Evolutionary conservation across 345 rosid species (phyloP), one percentile per base, ranked within the genome.

Genomic region (Hibiscus mutabilis): DNA sequence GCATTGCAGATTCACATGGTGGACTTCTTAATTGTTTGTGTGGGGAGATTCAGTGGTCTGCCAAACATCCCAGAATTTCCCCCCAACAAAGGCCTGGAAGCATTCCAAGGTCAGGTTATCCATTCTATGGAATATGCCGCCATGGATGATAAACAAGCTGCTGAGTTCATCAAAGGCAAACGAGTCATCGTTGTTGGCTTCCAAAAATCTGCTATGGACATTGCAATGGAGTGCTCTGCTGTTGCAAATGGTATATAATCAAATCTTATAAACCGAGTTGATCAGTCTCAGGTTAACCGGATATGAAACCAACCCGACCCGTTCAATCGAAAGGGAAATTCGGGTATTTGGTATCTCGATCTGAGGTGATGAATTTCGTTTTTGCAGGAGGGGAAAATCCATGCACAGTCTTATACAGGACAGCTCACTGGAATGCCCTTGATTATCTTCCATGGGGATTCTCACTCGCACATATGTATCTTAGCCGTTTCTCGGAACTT

Each of bases 401-500:
- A 6, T 81, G 90, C 51, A 76, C 73, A 15, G 70, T 82, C 1
- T 33, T 86, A 44, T 84, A 76, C 75, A 79, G 52, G 40, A 82
- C 71, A 9, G 80, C 69, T 22, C 86, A 79, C 22, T 84, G 90
- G 90, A 61, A 61, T 18, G 75, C 82, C 27, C 87, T 83, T 2
- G 77, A 82, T 22, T 65, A 68, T 42, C 29, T 83, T 35, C 76
- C 70, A 33, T 53, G 64, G 70, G 76, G 13, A 22, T 66, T 29
- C 0, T 49, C 64, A 13, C 70, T 61, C 21, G 40, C 7, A 35
- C 53, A 60, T 59, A 27, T 76, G 33, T 73, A 64, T 12, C 64
- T 82, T 4, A 86, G 44, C 61, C 84, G 84, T 49, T 84, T 81
- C 63, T n/a, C 62, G 0, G 89, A 79, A 80, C 85, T 84, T 19